Conservation (phyloP, 2,329 filamentous ascomycete genomes). For the Epichloe glyceriae region DNA sequence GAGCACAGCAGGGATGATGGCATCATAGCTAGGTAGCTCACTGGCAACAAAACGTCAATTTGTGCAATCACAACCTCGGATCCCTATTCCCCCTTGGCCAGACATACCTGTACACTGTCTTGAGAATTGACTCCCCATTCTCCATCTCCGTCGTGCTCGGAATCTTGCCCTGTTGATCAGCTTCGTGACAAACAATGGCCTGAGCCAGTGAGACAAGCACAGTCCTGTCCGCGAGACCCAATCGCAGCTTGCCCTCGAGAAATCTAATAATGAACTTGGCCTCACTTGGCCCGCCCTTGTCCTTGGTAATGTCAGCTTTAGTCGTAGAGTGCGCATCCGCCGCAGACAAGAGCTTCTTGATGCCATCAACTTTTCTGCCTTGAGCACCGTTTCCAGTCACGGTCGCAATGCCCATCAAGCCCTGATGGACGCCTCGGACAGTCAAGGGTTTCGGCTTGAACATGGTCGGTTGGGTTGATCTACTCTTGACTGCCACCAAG, state of each 20-base stretch:
- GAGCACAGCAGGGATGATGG: slow-evolving; percentile 82
- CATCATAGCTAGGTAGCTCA: slow-evolving; percentile 87
- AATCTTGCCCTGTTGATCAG: slow-evolving; percentile 52
- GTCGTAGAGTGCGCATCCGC: slow-evolving; percentile 62
- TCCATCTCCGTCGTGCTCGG: slow-evolving; percentile 67
- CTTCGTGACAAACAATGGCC: slow-evolving; percentile 75
- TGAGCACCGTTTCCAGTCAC: slow-evolving; percentile 79
- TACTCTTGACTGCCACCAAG: slow-evolving; percentile 87
- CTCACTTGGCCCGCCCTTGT: slow-evolving; percentile 89
- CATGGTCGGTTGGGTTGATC: slow-evolving; percentile 93
- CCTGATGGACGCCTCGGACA: slow-evolving; percentile 73
- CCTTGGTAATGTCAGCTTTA: slow-evolving; percentile 79
- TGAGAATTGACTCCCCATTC: slow-evolving; percentile 73
- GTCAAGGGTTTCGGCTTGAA: slow-evolving; percentile 93
- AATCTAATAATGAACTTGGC: slow-evolving; percentile 90
- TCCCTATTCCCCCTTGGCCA: not conserved
- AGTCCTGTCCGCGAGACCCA: slow-evolving; percentile 85
- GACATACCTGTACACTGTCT: slow-evolving; percentile 71
- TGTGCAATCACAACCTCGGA: not conserved
- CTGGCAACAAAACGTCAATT: slow-evolving; percentile 20
- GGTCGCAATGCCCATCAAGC: slow-evolving; percentile 78
- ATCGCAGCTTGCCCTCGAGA: slow-evolving; percentile 81
- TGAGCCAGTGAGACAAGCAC: slow-evolving; percentile 84
- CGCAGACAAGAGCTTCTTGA: slow-evolving; percentile 91
- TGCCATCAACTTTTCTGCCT: slow-evolving; percentile 78